A percentile compares a stretch with the other conserved stretches of the same genome.
These are phyloP conservation scores for Anisogramma anomala DNA, from an alignment of 2,329 filamentous ascomycete species.

Conservation along the genomic window DNA sequence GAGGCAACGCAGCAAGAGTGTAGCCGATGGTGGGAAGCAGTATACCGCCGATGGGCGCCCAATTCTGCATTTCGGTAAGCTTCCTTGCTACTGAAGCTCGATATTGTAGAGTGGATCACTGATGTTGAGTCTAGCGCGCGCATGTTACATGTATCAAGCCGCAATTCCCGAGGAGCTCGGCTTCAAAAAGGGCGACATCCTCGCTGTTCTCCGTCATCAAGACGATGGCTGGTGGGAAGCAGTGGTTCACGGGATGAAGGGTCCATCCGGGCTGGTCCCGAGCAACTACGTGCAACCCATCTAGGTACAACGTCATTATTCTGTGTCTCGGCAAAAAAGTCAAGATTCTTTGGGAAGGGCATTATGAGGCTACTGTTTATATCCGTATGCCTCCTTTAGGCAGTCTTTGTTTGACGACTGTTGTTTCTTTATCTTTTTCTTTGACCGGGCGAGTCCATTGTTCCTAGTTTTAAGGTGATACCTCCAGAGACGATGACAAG, in stretches of 20 bases:
- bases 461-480: constrained; percentile 3
- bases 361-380: not conserved
- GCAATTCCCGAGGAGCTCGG: constrained; percentile 91
- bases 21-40: constrained; percentile 70
- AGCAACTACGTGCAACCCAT: constrained; percentile 53
- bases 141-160: constrained; percentile 86
- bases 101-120: constrained; percentile 2
- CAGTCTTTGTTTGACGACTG: not conserved
- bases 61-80: constrained; percentile 87
- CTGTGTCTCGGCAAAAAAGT: not conserved
- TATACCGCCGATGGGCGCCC: constrained; percentile 77
- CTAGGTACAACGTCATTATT: constrained; percentile 1
- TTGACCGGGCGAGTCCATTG: constrained; percentile 2
- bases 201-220: constrained; percentile 80
- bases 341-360: not conserved
- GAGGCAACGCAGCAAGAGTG: constrained; percentile 64
- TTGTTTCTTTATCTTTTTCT: not conserved
- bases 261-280: constrained; percentile 49
- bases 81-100: constrained; percentile 19
- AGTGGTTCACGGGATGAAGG: constrained; percentile 63
- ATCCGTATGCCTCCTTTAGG: not conserved
- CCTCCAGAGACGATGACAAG: constrained; percentile 1
- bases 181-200: constrained; percentile 82
- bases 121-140: constrained; percentile 53
- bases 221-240: constrained; percentile 99